Percentiles rank a stretch among this genome's conserved stretches.
Conservation (phyloP, 2,329 filamentous ascomycete species). For the Daldinia sp. region DNA sequence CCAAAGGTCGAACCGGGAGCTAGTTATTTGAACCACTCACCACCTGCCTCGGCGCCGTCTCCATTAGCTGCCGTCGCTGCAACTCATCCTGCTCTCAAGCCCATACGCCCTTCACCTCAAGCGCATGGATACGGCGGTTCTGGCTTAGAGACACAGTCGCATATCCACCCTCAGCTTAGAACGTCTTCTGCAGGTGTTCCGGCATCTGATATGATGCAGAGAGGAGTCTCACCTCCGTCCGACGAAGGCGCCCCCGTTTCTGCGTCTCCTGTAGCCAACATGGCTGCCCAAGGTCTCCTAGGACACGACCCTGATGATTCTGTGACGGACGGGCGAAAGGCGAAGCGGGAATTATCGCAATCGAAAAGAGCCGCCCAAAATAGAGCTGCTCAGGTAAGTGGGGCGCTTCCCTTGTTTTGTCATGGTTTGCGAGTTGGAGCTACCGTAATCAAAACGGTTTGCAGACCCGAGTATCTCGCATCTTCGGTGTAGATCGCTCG, state of each 20-base stretch:
- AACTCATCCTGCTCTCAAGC: slow-evolving; percentile 40
- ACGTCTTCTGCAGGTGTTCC: slow-evolving; percentile 41
- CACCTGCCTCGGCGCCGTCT: slow-evolving; percentile 38
- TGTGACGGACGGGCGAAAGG: slow-evolving; percentile 73
- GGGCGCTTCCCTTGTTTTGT: slow-evolving; percentile 25
- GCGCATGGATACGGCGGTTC: slow-evolving; percentile 48
- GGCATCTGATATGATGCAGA: slow-evolving; percentile 51
- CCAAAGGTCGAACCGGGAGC: slow-evolving; percentile 43
- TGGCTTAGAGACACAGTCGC: slow-evolving; percentile 44
- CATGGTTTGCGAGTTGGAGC: slow-evolving; percentile 30
- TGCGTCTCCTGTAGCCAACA: slow-evolving; percentile 47
- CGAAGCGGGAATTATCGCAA: slow-evolving; percentile 91
- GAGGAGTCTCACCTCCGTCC: slow-evolving; percentile 48
- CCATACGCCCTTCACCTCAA: slow-evolving; percentile 42
- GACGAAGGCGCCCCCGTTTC: slow-evolving; percentile 49
- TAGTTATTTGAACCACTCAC: slow-evolving; percentile 40
- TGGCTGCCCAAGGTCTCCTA: slow-evolving; percentile 51
- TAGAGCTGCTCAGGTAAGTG: slow-evolving; percentile 89
- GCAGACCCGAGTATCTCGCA: slow-evolving; percentile 16
- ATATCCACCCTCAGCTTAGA: slow-evolving; percentile 49
- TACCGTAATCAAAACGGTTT: slow-evolving; percentile 30
- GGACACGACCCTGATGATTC: slow-evolving; percentile 53
- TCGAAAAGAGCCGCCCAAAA: slow-evolving; percentile 98
- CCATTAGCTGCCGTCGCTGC: slow-evolving; percentile 31
- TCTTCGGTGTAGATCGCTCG: slow-evolving; percentile 25